Base-by-base conservation (phyloP, 495 filamentous ascomycete species). In the Physcia stellaris region DNA sequence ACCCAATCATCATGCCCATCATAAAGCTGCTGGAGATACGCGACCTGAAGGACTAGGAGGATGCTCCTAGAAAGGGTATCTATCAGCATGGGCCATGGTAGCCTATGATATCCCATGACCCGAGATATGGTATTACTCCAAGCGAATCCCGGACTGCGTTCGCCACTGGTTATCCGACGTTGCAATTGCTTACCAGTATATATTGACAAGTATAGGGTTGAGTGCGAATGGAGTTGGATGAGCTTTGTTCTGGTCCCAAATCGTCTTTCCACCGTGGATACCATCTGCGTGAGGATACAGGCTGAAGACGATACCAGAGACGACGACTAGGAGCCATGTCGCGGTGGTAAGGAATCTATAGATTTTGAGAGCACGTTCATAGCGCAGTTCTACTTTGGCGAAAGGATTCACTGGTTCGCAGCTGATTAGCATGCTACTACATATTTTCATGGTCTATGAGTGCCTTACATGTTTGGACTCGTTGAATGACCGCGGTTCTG, bases 11-110 rank as follows among this genome's bases (percentile, higher is more conserved):
- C n/a, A n/a, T n/a, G n/a, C n/a, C n/a, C n/a, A 21, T 69, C 71
- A 69, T 84, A 92, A 36, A 94, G 72, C 46, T 83, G 73, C 53
- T 67, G 75, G 46, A 82, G 58, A 54, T 92, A 94, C 47, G 65
- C 73, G 37, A 79, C 54, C 51, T 94, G 86, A 30, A 80, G 63
- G 41, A 86, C 51, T 49, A 80, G 81, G 39, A 92, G 67, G 24
- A 77, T 53, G 39, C 88, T 62, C 83, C 80, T 85, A 37, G 28
- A 36, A 11, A 19, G 9, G 24, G 1, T n/a, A n/a, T n/a, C n/a
- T n/a, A n/a, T n/a, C n/a, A n/a, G n/a, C n/a, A n/a, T n/a, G n/a
- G n/a, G n/a, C n/a, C n/a, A n/a, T n/a, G n/a, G n/a, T n/a, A n/a
- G n/a, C n/a, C n/a, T n/a, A n/a, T n/a, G n/a, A n/a, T n/a, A n/a